These are phyloP conservation scores for Trichosporon ovoides DNA, from an alignment of 1,284 basidiomycete genomes.

Conservation along the genomic window DNA sequence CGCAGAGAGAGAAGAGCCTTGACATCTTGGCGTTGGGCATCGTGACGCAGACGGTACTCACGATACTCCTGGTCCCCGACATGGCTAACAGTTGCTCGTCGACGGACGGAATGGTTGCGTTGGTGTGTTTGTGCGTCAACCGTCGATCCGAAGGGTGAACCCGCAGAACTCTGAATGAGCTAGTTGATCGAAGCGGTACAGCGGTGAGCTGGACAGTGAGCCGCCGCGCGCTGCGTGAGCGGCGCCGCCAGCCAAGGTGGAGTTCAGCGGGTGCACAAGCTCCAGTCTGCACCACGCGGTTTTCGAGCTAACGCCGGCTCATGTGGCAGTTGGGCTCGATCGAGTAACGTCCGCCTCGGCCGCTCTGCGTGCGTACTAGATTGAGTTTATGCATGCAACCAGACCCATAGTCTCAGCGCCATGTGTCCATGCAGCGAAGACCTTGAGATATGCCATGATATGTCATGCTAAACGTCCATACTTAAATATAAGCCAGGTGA, in stretches of 20 bases:
- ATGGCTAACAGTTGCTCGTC: conserved; percentile 17
- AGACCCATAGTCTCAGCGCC: too few relatives aligned
- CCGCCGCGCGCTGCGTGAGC: not conserved
- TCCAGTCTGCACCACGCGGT: not conserved
- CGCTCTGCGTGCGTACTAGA: too few relatives aligned
- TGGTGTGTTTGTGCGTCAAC: not conserved
- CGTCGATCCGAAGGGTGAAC: not conserved
- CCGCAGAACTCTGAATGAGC: conserved; percentile 1
- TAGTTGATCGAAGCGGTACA: not conserved
- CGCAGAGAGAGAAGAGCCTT: too few relatives aligned
- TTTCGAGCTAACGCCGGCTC: conserved; percentile 4
- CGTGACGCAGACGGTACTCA: conserved; percentile 14
- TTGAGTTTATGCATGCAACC: too few relatives aligned
- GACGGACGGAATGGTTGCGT: conserved; percentile 5
- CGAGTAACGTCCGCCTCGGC: not conserved
- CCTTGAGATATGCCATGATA: too few relatives aligned
- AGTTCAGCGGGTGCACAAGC: not conserved
- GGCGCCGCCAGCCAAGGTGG: not conserved
- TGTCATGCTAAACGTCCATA: too few relatives aligned
- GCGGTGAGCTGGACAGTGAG: not conserved
- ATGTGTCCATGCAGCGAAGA: too few relatives aligned
- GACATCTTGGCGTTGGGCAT: too few relatives aligned
- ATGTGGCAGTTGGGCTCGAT: not conserved
- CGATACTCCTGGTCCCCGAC: conserved; percentile 30
- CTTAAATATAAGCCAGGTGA: too few relatives aligned